Evolutionary conservation across 441 rosid genomes (phyloP), one percentile per base, ranked within the genome.

Genomic region (California macrophylla): DNA sequence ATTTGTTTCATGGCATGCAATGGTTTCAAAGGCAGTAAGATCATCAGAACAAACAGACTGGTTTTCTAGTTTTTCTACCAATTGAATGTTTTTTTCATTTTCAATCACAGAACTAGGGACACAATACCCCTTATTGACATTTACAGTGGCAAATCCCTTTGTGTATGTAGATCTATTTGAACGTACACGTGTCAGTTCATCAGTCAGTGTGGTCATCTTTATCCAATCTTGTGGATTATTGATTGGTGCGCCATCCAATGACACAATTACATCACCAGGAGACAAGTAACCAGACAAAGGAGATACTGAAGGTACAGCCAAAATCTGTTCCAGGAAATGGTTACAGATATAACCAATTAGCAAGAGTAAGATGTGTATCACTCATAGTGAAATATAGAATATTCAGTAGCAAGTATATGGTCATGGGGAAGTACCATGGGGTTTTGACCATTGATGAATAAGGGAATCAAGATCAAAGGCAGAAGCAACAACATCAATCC

Each of bases 271-370:
- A 87, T 93, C 95, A 6, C 89, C 91, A 45, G 89, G 83, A 74
- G 89, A 88, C 79, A 93, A 77, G 75, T 87, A 85, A 61, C 90
- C 87, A 34, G 79, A 83, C 81, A 93, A 80, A 30, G 93, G 87
- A 0, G 93, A 91, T 4, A 79, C 21, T 58, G 81, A 76, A 71
- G 88, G 89, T 66, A 93, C 85, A 66, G 84, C 87, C 75, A 91
- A 71, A 74, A 91, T 88, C 98, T 93, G 71, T 75, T 62, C 45
- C 70, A 72, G 25, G 66, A 16, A 30, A 73, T 8, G 20, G 76
- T 67, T 3, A 71, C 30, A 34, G 32, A 66, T 32, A 23, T 45
- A 45, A 45, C 54, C 34, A 38, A 61, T 28, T 25, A 64, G 63
- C 30, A 36, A 52, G 16, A 29, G 6, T 67, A 13, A 30, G 68